Conservation (phyloP, 2,329 filamentous ascomycete genomes). For the Colletotrichum higginsianum region DNA sequence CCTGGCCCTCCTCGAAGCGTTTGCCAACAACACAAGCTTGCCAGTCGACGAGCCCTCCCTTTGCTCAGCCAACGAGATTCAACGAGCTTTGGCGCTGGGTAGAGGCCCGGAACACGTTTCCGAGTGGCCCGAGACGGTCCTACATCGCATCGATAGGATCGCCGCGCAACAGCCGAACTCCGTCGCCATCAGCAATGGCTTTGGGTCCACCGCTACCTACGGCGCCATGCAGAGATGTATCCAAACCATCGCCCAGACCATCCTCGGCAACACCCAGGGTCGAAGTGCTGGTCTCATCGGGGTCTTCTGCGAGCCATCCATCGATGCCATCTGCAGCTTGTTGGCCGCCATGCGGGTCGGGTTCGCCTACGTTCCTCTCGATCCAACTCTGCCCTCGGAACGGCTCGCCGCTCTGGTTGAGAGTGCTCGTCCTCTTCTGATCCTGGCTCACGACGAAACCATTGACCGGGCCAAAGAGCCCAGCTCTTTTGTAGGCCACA, state of each 20-base stretch:
- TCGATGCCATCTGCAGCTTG: constrained; percentile 55
- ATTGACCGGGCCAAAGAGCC: not conserved
- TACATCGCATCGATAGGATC: too few species aligned
- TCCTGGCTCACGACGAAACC: not conserved
- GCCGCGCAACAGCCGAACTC: too few species aligned
- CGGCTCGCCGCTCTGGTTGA: not conserved
- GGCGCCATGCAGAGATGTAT: too few species aligned
- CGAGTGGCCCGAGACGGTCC: too few species aligned
- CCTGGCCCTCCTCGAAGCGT: not conserved
- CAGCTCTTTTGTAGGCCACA: not conserved
- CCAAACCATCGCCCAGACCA: too few species aligned
- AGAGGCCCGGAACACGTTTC: too few species aligned
- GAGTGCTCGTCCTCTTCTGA: not conserved
- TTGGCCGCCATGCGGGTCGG: constrained; percentile 59
- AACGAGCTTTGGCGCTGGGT: too few species aligned
- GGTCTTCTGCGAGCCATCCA: constrained; percentile 56
- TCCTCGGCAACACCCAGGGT: not conserved
- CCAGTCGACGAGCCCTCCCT: too few species aligned
- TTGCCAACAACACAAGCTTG: not conserved
- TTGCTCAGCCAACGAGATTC: too few species aligned
- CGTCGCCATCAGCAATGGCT: too few species aligned
- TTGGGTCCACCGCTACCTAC: too few species aligned
- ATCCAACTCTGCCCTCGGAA: constrained; percentile 45
- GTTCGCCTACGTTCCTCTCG: constrained; percentile 58
- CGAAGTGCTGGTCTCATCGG: constrained; percentile 45